phyloP scores from a whole-genome alignment of 2,329 filamentous ascomycete genomes.

The Paramyrothecium roridum region DNA sequence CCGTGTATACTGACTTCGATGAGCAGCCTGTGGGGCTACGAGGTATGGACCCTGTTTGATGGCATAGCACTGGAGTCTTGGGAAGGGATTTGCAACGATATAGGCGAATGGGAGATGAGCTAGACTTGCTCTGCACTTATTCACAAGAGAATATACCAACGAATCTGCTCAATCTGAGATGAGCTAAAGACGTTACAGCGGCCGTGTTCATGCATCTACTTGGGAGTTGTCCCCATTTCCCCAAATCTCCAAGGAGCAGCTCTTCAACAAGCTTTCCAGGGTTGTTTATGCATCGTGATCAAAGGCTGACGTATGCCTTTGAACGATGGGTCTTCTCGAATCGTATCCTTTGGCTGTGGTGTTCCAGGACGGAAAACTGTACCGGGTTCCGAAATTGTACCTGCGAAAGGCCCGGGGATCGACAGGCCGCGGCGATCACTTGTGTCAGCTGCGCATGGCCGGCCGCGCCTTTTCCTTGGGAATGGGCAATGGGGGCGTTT shows the following conservation, averaged over 20 bases:
- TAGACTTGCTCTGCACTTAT: not conserved
- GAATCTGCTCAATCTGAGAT: not conserved
- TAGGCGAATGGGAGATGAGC: not conserved
- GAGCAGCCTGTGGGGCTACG: not conserved
- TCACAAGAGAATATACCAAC: not conserved
- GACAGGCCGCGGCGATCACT: not conserved
- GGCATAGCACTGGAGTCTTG: conserved; percentile 2
- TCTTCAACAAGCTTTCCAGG: not conserved
- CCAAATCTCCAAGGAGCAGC: not conserved
- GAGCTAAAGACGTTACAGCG: not conserved
- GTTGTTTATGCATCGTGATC: not conserved
- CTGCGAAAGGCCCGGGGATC: not conserved
- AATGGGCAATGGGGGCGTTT: too few relatives aligned
- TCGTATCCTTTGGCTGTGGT: not conserved
- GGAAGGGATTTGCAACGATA: not conserved
- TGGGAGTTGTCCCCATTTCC: not conserved
- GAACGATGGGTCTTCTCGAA: not conserved
- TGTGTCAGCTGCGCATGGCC: not conserved
- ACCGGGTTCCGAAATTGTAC: not conserved
- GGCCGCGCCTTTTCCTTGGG: not conserved
- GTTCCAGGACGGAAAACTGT: not conserved
- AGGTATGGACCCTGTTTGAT: not conserved
- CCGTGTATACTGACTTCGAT: not conserved
- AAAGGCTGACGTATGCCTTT: not conserved
- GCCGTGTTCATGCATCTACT: too few relatives aligned